Base-by-base conservation (phyloP, 2,329 filamentous ascomycete genomes). In the Botryotinia convoluta region DNA sequence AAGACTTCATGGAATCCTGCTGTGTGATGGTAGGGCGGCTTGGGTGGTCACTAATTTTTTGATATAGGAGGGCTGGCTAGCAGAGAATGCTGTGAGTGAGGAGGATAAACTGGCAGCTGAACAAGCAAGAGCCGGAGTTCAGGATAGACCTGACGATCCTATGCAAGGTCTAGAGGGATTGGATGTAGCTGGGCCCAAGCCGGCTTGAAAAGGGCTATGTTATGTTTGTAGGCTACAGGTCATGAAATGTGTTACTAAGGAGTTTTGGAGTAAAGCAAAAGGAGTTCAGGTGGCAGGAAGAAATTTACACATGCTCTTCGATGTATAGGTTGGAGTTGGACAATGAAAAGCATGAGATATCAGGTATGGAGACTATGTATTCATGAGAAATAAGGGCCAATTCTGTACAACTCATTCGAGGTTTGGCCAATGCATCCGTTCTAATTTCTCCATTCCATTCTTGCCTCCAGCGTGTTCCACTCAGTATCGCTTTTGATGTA, bases 141-240 rank as follows among this genome's bases (percentile, higher is more conserved):
- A 87, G 77, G 85, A 86, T 74, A 86, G 84, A 62, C 87, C 88
- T 1, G 89, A 91, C 78, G 94, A 98, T 84, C 94, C 95, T 5
- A 99, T 99, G 96, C 94, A 98, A 83, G 95, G 95, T 48, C 85
- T 99, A 10, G 95, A 98, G 82, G 93, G 93, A 26, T 85, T 98
- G 72, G 97, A 98, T 83, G 93, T 98, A 79, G 97, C 95, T 72
- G 97, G 97, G 14, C 96, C 96, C 20, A 95, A 93, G 82, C 91
- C 88, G 72, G 90, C 89, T 80, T 96, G 82, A 88, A 76, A 59
- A 68, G 57, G 42, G 12, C 35, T 57, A 5, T 32, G 44, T 70
- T 44, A 14, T 26, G 44, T 63, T 54, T 9, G 22, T 22, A 60
- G 51, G 32, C 35, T 72, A 72, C 22, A 22, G 39, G 22, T 67